A percentile compares a stretch with the other conserved stretches of the same genome.
Evolutionary conservation across 2,329 filamentous ascomycete species (phyloP).

Genomic region (Ceratocystiopsis brevicomis): DNA sequence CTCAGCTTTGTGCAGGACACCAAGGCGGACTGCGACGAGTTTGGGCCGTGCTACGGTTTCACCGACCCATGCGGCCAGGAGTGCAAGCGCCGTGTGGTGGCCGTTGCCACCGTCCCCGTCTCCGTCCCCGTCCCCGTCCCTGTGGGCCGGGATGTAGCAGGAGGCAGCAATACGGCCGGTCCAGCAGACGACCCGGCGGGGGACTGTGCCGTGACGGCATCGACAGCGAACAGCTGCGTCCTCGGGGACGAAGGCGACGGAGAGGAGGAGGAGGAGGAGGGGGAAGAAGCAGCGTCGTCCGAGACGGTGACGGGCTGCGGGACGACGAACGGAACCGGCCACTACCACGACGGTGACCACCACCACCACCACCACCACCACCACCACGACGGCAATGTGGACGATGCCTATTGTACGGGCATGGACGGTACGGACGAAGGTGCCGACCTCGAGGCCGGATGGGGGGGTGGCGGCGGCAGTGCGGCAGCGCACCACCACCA

Average conservation of each 20-base stretch:
- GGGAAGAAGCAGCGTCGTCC: too few relatives aligned
- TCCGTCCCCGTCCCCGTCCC: neutral
- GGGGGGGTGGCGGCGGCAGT: slow-evolving; percentile 10
- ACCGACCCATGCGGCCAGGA: slow-evolving; percentile 46
- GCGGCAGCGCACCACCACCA: slow-evolving; percentile 65
- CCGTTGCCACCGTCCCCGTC: neutral
- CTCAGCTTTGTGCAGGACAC: slow-evolving; percentile 48
- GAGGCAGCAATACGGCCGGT: neutral
- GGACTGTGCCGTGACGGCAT: too few relatives aligned
- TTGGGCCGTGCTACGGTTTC: slow-evolving; percentile 43
- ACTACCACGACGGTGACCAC: neutral
- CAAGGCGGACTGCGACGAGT: slow-evolving; percentile 41
- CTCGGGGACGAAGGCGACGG: neutral
- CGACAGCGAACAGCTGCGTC: too few relatives aligned
- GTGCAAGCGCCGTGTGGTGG: slow-evolving; percentile 29
- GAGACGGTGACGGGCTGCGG: too few relatives aligned
- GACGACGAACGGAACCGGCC: neutral
- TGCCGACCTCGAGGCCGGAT: slow-evolving; percentile 6
- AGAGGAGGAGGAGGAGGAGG: slow-evolving; percentile 3
- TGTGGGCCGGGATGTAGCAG: too few relatives aligned
- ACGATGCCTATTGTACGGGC: slow-evolving; percentile 5
- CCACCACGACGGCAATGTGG: slow-evolving; percentile 14
- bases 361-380: neutral
- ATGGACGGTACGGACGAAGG: slow-evolving; percentile 7
- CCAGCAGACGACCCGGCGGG: too few relatives aligned